A percentile compares a stretch with the other conserved stretches of the same genome.
Conservation (phyloP, 768 basidiomycete species). For the Tulasnella sp. region DNA sequence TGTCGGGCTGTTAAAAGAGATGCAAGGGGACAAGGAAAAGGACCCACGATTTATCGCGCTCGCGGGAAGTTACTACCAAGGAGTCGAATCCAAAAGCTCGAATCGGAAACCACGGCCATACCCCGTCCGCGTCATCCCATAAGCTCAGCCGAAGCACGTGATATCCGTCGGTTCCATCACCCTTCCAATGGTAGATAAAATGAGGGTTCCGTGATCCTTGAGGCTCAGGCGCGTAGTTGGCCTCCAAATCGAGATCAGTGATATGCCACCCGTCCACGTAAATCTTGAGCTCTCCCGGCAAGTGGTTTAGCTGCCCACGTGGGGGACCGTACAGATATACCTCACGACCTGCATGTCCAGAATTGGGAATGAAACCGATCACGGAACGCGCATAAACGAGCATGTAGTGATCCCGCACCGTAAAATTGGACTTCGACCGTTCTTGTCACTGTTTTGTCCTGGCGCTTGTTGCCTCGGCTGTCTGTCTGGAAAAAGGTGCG, state of each 20-base stretch:
- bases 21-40: background rate
- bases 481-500: background rate
- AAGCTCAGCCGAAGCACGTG: background rate
- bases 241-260: background rate
- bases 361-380: background rate
- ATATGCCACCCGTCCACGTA: background rate
- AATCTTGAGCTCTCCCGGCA: background rate
- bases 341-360: background rate
- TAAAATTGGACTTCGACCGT: background rate
- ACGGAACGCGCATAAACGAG: background rate
- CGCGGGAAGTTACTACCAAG: background rate
- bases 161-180: background rate
- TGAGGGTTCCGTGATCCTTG: background rate
- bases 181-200: background rate
- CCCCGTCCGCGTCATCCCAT: background rate
- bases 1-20: too few relatives aligned
- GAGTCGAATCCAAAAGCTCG: background rate
- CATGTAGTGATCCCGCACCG: background rate
- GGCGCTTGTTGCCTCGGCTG: background rate
- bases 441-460: background rate
- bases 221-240: too few relatives aligned
- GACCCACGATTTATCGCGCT: background rate
- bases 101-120: background rate
- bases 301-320: background rate
- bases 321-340: constrained; percentile 4